A percentile compares a stretch with the other conserved stretches of the same genome.
These are phyloP conservation scores for Debaryomycetaceae sp. DNA, from an alignment of 1,139 yeast genomes.

Conservation along the genomic window DNA sequence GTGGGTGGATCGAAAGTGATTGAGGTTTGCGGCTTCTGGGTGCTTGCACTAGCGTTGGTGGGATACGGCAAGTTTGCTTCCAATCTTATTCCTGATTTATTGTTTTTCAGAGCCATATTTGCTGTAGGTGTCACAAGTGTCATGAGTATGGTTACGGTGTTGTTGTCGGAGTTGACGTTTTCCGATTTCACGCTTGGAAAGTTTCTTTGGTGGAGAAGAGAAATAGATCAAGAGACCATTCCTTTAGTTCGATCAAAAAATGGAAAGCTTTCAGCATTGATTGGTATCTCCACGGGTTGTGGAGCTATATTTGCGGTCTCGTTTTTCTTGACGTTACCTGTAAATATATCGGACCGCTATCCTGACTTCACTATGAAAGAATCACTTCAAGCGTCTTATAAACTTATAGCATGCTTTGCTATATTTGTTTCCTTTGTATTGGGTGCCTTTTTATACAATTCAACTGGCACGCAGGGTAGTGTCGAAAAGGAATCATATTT, in stretches of 20 bases:
- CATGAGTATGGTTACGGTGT: slow-evolving; percentile 47
- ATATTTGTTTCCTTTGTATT: slow-evolving; percentile 36
- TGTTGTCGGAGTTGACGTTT: slow-evolving; percentile 52
- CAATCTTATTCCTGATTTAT: slow-evolving; percentile 42
- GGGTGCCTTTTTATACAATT: slow-evolving; percentile 45
- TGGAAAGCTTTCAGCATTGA: slow-evolving; percentile 57
- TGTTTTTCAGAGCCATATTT: slow-evolving; percentile 52
- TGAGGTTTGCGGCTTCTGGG: slow-evolving; percentile 44
- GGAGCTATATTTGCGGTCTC: slow-evolving; percentile 66
- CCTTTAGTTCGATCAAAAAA: slow-evolving; percentile 1
- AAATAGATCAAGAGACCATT: slow-evolving; percentile 2
- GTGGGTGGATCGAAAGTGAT: slow-evolving; percentile 53
- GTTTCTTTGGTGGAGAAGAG: slow-evolving; percentile 21
- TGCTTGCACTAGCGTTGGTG: slow-evolving; percentile 45
- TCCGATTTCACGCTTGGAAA: slow-evolving; percentile 37
- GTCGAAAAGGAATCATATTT: slow-evolving; percentile 11
- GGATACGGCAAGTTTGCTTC: slow-evolving; percentile 41
- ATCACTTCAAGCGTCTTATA: slow-evolving; percentile 48
- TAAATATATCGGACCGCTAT: slow-evolving; percentile 27
- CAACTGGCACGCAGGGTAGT: neutral
- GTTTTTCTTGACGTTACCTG: slow-evolving; percentile 47
- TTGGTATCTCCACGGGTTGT: slow-evolving; percentile 62
- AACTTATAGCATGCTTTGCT: slow-evolving; percentile 45
- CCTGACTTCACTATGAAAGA: slow-evolving; percentile 24
- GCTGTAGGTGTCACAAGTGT: slow-evolving; percentile 58